Evolutionary conservation across 2,329 filamentous ascomycete species (phyloP).

Genomic region (Arthrocladium fulminans): DNA sequence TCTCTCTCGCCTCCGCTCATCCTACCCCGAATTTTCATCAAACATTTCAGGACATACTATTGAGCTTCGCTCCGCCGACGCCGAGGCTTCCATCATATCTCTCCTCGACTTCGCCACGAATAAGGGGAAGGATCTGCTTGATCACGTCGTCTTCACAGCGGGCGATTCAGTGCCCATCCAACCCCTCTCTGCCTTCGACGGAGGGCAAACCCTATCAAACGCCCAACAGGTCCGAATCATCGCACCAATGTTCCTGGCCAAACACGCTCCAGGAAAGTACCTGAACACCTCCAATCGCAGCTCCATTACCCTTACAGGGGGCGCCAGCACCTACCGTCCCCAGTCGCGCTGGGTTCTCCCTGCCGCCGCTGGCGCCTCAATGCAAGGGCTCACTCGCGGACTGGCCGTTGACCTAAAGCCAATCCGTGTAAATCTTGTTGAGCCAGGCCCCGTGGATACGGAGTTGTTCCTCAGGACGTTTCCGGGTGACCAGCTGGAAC

Average conservation of each 20-base stretch:
- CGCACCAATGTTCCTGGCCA: slow-evolving; percentile 32
- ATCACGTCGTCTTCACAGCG: slow-evolving; percentile 46
- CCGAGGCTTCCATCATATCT: slow-evolving; percentile 34
- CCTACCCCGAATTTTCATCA: slow-evolving; percentile 33
- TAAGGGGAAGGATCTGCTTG: slow-evolving; percentile 27
- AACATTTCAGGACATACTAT: slow-evolving; percentile 36
- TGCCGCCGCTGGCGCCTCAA: slow-evolving; percentile 22
- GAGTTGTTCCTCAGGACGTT: slow-evolving; percentile 29
- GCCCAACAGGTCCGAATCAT: slow-evolving; percentile 29
- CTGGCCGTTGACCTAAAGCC: slow-evolving; percentile 37
- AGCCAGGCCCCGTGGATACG: slow-evolving; percentile 36
- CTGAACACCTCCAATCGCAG: slow-evolving; percentile 25
- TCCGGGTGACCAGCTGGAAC: slow-evolving; percentile 14
- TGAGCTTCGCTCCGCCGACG: slow-evolving; percentile 32
- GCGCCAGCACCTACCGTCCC: slow-evolving; percentile 30
- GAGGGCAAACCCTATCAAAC: slow-evolving; percentile 17
- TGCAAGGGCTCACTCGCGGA: slow-evolving; percentile 30
- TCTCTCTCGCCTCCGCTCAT: slow-evolving; percentile 31
- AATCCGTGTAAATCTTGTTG: slow-evolving; percentile 35
- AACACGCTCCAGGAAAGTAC: slow-evolving; percentile 28
- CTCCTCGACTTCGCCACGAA: slow-evolving; percentile 35
- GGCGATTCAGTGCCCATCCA: slow-evolving; percentile 30
- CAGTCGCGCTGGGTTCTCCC: slow-evolving; percentile 27
- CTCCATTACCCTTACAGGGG: slow-evolving; percentile 36
- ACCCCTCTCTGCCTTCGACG: slow-evolving; percentile 24